Evolutionary conservation across 768 basidiomycete genomes (phyloP), one percentile per base, ranked within the genome.

Genomic region (Pisolithus sp.): DNA sequence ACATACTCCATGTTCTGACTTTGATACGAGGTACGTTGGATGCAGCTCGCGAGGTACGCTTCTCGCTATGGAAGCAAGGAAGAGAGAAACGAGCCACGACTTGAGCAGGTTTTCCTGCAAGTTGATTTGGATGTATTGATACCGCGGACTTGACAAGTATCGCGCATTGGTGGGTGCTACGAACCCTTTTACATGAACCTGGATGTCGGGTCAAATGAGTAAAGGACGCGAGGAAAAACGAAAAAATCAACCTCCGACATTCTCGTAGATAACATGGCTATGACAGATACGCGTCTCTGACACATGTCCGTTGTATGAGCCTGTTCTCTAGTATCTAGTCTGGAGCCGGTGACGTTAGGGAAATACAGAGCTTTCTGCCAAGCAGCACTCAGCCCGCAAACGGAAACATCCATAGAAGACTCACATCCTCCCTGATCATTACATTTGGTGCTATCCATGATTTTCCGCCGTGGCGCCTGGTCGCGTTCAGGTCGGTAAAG

Each of bases 41-140:
- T 89, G 89, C 34, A 85, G 68, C 39, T 79, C 71, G 51, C 71
- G 58, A 0, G 93, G 89, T 0, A 93, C 74, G 3, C 74, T 71
- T 21, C 77, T 71, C 48, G 87, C 83, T 20, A 98, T 78, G 18
- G 82, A 80, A 8, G 78, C 79, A n/a, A 85, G 68, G 71, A 93
- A 95, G 50, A 97, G 71, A 47, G 85, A 83, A 48, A 97, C 87
- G 30, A 98, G 81, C 64, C 93, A 79, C 1, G 89, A 88, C 72
- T 96, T 96, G 57, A 98, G 80, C 5, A 88, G 71, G 69, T 98
- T 98, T 67, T 93, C 89, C 71, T 98, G 95, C 24, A 95, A 76
- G 68, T 98, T 98, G 65, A 97, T 83, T 75, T 89, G 87, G 46
- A 90, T 64, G 56, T 80, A 82, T 69, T 84, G 86, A 64, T 82